These are phyloP conservation scores for Hypomontagnella monticulosa DNA, from an alignment of 495 filamentous ascomycete species.

Conservation along the genomic window DNA sequence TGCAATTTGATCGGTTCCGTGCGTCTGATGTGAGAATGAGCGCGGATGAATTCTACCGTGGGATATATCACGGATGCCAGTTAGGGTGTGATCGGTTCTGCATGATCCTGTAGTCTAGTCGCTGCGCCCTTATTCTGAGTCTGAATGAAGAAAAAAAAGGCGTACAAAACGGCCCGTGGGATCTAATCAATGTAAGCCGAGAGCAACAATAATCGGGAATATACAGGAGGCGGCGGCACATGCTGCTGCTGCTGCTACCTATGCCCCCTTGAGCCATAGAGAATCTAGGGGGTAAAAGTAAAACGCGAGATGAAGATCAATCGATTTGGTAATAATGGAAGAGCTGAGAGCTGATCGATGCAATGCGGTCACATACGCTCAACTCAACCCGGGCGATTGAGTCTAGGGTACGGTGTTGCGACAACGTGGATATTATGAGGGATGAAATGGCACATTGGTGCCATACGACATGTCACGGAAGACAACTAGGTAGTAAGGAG, in stretches of 20 bases:
- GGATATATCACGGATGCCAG: constrained; percentile 9
- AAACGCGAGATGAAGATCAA: constrained; percentile 8
- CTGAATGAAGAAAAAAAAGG: constrained; percentile 18
- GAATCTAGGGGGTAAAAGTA: constrained; percentile 17
- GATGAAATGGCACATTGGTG: constrained; percentile 10
- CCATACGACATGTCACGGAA: constrained; percentile 26
- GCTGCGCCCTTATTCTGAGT: constrained; percentile 19
- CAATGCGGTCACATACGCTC: constrained; percentile 12
- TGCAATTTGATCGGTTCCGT: constrained; percentile 12
- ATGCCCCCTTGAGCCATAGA: constrained; percentile 1
- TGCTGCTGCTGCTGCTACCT: constrained; percentile 8
- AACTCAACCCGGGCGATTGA: constrained; percentile 5
- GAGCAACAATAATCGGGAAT: constrained; percentile 8
- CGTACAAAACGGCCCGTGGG: constrained; percentile 14
- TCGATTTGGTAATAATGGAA: constrained; percentile 4
- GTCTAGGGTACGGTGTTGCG: constrained; percentile 11
- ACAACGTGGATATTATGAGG: constrained; percentile 11
- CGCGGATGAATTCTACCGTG: constrained; percentile 18
- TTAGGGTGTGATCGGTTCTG: constrained; percentile 27
- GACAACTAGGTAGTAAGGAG: constrained; percentile 10
- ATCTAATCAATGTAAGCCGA: constrained; percentile 32
- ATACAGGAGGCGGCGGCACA: constrained; percentile 28
- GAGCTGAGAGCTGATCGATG: constrained; percentile 6
- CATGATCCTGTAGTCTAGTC: constrained; percentile 18
- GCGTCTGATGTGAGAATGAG: constrained; percentile 34